These are phyloP conservation scores for Boletellus deceptivus DNA, from an alignment of 1,284 basidiomycete genomes.

Conservation along the genomic window DNA sequence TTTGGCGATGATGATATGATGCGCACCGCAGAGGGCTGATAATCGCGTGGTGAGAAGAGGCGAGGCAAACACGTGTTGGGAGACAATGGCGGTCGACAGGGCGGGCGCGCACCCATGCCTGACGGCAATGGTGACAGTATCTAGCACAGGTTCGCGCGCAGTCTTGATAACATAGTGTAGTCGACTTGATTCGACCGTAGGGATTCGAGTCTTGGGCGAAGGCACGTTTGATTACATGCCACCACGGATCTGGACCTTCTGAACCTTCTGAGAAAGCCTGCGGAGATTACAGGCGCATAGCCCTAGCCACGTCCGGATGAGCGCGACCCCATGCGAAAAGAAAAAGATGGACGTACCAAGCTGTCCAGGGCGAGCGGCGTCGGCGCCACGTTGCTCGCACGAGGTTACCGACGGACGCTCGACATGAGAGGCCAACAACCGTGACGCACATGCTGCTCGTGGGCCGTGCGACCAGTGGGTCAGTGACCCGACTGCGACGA, in stretches of 20 bases:
- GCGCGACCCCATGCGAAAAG: constrained; percentile 13
- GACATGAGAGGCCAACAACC: too few relatives aligned
- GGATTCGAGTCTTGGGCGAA: neutral
- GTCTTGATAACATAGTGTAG: constrained; percentile 1
- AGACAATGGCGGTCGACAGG: constrained; percentile 6
- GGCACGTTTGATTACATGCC: neutral
- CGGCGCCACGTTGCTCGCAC: constrained; percentile 9
- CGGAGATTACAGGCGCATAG: constrained; percentile 26
- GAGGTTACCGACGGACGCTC: neutral
- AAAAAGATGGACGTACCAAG: neutral
- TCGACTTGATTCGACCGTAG: neutral
- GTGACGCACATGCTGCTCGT: too few relatives aligned
- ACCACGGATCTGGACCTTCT: neutral
- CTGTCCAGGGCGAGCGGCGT: constrained; percentile 3
- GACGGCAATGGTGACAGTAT: constrained; percentile 10
- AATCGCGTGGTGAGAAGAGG: constrained; percentile 33
- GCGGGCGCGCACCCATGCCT: constrained; percentile 14
- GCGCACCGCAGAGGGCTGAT: constrained; percentile 31
- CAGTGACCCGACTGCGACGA: neutral
- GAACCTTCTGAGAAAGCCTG: neutral
- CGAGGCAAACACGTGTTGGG: constrained; percentile 33
- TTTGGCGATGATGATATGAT: constrained; percentile 31
- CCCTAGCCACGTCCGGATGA: constrained; percentile 7
- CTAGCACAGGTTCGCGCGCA: constrained; percentile 19
- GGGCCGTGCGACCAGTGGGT: too few relatives aligned